Percentiles rank a stretch among this genome's conserved stretches.
Evolutionary conservation across 805 yeast species (phyloP).

Genomic region (Ogataea methanolica): DNA sequence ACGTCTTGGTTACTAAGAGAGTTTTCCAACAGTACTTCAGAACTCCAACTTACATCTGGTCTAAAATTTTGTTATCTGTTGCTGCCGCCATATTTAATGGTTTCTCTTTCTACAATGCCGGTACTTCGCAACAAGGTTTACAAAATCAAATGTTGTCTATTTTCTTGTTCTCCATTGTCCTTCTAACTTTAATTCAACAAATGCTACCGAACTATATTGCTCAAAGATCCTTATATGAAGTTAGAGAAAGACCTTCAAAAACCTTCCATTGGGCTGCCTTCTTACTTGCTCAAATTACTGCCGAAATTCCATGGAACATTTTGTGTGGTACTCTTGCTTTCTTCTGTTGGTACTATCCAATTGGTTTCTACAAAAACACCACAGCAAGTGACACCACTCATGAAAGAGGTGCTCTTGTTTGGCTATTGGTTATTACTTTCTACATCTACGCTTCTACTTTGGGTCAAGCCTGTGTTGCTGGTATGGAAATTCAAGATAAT

Average conservation of each 20-base stretch:
- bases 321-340: conserved; percentile 58
- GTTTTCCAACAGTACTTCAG: conserved; percentile 61
- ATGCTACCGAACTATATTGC: conserved; percentile 52
- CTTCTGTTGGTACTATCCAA: conserved; percentile 69
- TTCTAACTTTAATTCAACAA: conserved; percentile 47
- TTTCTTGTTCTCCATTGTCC: conserved; percentile 57
- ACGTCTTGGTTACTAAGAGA: conserved; percentile 42
- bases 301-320: conserved; percentile 64
- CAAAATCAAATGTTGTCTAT: conserved; percentile 77
- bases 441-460: conserved; percentile 52
- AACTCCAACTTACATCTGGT: conserved; percentile 53
- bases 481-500: conserved; percentile 48
- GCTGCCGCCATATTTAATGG: conserved; percentile 56
- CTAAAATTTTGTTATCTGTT: conserved; percentile 39
- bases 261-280: conserved; percentile 66
- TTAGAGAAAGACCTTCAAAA: conserved; percentile 68
- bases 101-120: conserved; percentile 60
- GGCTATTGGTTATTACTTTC: conserved; percentile 38
- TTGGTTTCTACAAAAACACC: conserved; percentile 52
- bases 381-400: conserved; percentile 24
- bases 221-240: conserved; percentile 67
- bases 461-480: conserved; percentile 57
- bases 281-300: conserved; percentile 54
- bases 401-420: conserved; percentile 48
- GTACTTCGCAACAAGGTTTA: conserved; percentile 53